These are phyloP conservation scores for Eutypa lata DNA, from an alignment of 2,329 filamentous ascomycete species.

Conservation along the genomic window DNA sequence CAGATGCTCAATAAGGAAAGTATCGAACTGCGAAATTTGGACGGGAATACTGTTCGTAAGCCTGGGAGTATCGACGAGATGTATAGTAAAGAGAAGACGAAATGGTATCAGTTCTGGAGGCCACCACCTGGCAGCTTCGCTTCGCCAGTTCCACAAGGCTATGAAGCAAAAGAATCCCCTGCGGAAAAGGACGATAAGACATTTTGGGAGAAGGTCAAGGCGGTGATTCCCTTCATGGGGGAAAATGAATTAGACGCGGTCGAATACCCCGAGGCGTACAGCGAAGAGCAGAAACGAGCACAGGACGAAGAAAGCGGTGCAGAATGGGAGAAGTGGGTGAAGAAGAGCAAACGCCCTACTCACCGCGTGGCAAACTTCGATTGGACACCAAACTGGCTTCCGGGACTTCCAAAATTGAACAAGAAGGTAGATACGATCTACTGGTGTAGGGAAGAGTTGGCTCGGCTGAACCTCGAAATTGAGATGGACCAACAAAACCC, in stretches of 20 bases:
- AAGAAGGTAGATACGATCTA: slow-evolving; percentile 95
- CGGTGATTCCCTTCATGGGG: slow-evolving; percentile 47
- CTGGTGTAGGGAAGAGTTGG: slow-evolving; percentile 81
- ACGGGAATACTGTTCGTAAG: slow-evolving; percentile 52
- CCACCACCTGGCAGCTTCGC: slow-evolving; percentile 58
- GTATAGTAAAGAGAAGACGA: slow-evolving; percentile 41
- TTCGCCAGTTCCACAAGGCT: slow-evolving; percentile 58
- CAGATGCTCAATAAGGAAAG: slow-evolving; percentile 33
- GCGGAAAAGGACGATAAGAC: slow-evolving; percentile 43
- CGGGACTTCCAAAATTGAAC: slow-evolving; percentile 72
- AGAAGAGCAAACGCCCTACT: slow-evolving; percentile 77
- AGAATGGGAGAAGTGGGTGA: slow-evolving; percentile 80
- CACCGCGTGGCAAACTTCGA: slow-evolving; percentile 67
- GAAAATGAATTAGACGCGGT: slow-evolving; percentile 37
- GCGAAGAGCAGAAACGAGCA: slow-evolving; percentile 52
- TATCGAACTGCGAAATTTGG: slow-evolving; percentile 27
- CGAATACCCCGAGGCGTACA: slow-evolving; percentile 63
- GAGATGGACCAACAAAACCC: slow-evolving; percentile 83
- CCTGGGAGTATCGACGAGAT: slow-evolving; percentile 47
- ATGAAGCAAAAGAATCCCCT: slow-evolving; percentile 42
- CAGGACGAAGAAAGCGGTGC: slow-evolving; percentile 61
- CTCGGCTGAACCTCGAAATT: slow-evolving; percentile 86
- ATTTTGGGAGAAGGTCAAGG: slow-evolving; percentile 48
- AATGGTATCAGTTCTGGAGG: slow-evolving; percentile 65
- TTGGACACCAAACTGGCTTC: slow-evolving; percentile 64